Conservation (phyloP, 257 asterid genomes). For the Solanum piurae region DNA sequence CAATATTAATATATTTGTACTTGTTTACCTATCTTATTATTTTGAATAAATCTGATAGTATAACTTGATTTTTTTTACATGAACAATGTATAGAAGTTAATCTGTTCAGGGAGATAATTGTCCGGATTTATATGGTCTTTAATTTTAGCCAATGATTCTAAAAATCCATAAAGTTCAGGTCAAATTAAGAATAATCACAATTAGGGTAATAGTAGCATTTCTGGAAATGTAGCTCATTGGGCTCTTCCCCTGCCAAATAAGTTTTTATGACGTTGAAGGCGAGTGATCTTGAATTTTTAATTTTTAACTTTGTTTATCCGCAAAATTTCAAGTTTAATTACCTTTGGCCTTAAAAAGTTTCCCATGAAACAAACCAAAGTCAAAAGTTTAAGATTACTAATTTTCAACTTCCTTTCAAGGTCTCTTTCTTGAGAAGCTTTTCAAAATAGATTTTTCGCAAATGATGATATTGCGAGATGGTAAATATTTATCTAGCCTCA, state of each 20-base stretch:
- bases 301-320: accelerated
- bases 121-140: not conserved
- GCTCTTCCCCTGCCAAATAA: not conserved
- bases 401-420: not conserved
- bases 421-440: not conserved
- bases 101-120: not conserved
- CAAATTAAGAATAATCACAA: not conserved
- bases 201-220: not conserved
- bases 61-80: not conserved
- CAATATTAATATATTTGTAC: not conserved
- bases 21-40: not conserved
- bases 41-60: not conserved
- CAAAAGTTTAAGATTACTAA: not conserved
- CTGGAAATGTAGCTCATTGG: not conserved
- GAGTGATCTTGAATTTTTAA: not conserved
- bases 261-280: not conserved
- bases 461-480: not conserved
- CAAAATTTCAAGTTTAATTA: not conserved
- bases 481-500: not conserved
- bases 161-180: not conserved
- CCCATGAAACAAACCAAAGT: not conserved
- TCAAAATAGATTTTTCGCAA: not conserved
- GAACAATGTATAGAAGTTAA: not conserved
- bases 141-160: not conserved
- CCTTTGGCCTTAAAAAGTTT: not conserved